Evolutionary conservation across 495 filamentous ascomycete genomes (phyloP).

Genomic region (Hypoxylon perforatum): DNA sequence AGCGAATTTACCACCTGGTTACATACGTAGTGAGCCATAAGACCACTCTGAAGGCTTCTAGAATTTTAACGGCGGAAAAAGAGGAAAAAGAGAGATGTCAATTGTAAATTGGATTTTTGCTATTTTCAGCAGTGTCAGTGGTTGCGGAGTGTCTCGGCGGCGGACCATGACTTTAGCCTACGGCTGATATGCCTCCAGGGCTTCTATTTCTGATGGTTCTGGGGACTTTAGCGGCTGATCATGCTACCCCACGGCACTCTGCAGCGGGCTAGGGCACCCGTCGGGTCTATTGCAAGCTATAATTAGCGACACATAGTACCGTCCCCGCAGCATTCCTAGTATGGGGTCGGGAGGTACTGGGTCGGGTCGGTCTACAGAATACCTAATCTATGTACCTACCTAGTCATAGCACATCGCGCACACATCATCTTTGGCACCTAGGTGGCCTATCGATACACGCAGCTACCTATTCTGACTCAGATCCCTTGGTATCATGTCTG

Average conservation of each 20-base stretch:
- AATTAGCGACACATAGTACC: slow-evolving; percentile 21
- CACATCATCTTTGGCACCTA: no score
- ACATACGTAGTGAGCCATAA: background rate
- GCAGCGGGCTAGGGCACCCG: slow-evolving; percentile 14
- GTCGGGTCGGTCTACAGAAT: no score
- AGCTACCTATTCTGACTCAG: no score
- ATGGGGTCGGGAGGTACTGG: no score
- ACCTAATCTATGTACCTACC: no score
- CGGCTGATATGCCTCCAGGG: slow-evolving; percentile 29
- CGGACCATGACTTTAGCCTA: slow-evolving; percentile 36
- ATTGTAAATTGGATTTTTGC: slow-evolving; percentile 25
- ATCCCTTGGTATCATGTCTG: no score
- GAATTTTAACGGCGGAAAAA: slow-evolving; percentile 16
- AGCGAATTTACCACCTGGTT: background rate
- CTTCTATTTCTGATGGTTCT: slow-evolving; percentile 1
- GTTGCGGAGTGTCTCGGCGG: slow-evolving; percentile 27
- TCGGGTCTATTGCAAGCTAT: slow-evolving; percentile 15
- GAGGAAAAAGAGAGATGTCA: slow-evolving; percentile 8
- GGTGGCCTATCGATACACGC: no score
- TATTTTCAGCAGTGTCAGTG: slow-evolving; percentile 17
- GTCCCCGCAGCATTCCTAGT: background rate
- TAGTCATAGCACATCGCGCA: no score
- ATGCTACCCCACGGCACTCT: slow-evolving; percentile 1
- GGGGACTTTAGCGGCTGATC: slow-evolving; percentile 29
- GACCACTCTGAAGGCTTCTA: slow-evolving; percentile 20